Base-by-base conservation (phyloP, 1,284 basidiomycete genomes). In the Athelia sp. region DNA sequence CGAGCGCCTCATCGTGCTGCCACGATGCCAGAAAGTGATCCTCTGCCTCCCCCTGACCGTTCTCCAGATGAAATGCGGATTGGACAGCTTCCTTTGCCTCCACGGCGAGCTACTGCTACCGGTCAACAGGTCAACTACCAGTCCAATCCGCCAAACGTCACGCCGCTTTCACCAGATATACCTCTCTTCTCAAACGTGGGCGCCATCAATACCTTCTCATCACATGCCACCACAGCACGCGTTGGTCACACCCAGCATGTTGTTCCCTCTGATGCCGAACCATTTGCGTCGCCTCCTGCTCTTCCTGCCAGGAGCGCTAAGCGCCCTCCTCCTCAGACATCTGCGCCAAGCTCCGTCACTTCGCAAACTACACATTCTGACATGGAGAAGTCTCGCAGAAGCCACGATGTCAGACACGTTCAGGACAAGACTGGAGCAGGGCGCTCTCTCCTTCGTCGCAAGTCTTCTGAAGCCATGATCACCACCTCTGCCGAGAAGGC, bases 401-500 rank as follows among this genome's bases (percentile, higher is more conserved):
- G n/a, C 35, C 36, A 24, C 42, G 18, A 35, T 40, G 29, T 23
- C 47, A 40, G 24, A 29, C 34, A 42, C 23, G n/a, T 34, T 32
- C 26, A 13, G 13, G 26, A 29, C 26, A 29, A 21, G 4, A 24
- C 2, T 19, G 26, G 15, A 47, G 4, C 31, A 31, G 34, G n/a
- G 26, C 26, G 26, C 26, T 13, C 26, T 6, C 4, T 29, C 4
- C 26, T 29, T 4, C 21, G 50, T 14, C 55, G 56, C 17, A 50
- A 43, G 11, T 64, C 65, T 13, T 55, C 54, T 1, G 58, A 66
- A 29, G 52, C 56, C 17, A 56, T 56, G 26, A 71, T 67, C 51
- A 60, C 69, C 26, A 60, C 62, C 3, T 62, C 65, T 40, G 65
- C 67, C 2, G 54, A 60, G 31, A 51, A 47, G n/a, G 26, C 26